Evolutionary conservation across 176 grass and related monocot genomes (phyloP).

Genomic region (Hordeum vulgare): DNA sequence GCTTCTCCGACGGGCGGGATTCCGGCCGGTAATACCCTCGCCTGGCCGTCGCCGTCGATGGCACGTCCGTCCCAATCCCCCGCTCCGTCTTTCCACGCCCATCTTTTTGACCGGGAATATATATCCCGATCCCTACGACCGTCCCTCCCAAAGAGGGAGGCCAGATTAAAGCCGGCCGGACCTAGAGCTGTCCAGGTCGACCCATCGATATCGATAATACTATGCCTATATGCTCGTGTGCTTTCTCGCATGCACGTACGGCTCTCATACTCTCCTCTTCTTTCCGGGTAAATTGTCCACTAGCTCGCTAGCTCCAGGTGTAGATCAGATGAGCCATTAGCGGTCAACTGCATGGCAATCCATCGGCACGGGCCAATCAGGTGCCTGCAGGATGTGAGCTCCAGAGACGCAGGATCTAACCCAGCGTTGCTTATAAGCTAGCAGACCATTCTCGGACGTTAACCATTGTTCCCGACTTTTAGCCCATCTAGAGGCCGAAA

Average conservation of each 20-base stretch:
- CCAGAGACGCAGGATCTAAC: constrained; percentile 11
- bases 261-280: constrained; percentile 17
- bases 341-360: not conserved
- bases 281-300: not conserved
- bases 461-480: not conserved
- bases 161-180: not conserved
- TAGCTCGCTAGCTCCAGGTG: not conserved
- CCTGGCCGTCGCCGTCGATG: constrained; percentile 6
- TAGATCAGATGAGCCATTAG: not conserved
- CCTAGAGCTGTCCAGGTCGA: not conserved
- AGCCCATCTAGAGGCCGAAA: not conserved
- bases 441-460: not conserved
- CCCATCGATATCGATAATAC: not conserved
- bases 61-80: not conserved
- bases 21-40: not conserved
- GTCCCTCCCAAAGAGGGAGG: constrained; percentile 5
- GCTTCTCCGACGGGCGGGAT: not conserved
- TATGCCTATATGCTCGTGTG: not conserved
- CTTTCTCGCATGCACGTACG: constrained; percentile 37
- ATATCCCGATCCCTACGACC: constrained; percentile 7
- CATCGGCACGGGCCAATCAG: not conserved
- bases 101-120: constrained; percentile 63
- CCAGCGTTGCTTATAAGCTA: constrained; percentile 27
- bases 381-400: not conserved
- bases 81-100: constrained; percentile 25